Evolutionary conservation across 208 protist genomes (phyloP), one percentile per base, ranked within the genome.

Genomic region (Crithidia expoeki): DNA sequence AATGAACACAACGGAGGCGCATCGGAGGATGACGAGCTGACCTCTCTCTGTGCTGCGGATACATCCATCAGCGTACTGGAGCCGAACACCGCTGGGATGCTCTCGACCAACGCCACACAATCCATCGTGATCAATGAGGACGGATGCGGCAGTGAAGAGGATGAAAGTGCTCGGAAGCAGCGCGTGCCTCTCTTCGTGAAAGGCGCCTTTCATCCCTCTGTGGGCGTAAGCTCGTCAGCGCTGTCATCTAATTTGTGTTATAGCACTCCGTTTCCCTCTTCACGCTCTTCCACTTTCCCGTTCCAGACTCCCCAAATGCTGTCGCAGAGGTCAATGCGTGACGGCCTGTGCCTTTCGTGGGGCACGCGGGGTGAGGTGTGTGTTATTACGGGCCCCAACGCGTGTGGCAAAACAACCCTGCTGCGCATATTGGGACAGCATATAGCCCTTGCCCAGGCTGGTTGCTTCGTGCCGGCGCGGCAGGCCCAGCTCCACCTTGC

Each of bases 361-460:
- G 67, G 59, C 7, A 51, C 49, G 47, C 68, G 28, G 38, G 77
- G 69, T 5, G 59, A 49, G 33, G 84, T 97, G 11, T 74, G 97
- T 17, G 56, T 98, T 16, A 40, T 98, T 32, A 95, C 93, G 21
- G 97, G 97, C 10, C 94, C 94, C 11, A 98, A 98, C 73, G 92
- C 93, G 36, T 84, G 86, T 7, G 97, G 97, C n/a, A 98, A 98
- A 73, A 95, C 93, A 32, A 98, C 94, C 12, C 88, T 98, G 47
- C 87, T 98, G 14, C 80, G 90, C 30, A 86, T 96, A 50, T 62
- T 98, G 10, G 95, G 92, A 0, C 90, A 98, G 51, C 62, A 93
- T n/a, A 82, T 93, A 33, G 87, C 96, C 7, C 71, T 98, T 16
- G 96, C 95, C 0, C 96, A 98, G 61, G 90, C 95, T 49, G 97